These are phyloP conservation scores for Crithidia sp. DNA, from an alignment of 208 protist species.

Conservation along the genomic window DNA sequence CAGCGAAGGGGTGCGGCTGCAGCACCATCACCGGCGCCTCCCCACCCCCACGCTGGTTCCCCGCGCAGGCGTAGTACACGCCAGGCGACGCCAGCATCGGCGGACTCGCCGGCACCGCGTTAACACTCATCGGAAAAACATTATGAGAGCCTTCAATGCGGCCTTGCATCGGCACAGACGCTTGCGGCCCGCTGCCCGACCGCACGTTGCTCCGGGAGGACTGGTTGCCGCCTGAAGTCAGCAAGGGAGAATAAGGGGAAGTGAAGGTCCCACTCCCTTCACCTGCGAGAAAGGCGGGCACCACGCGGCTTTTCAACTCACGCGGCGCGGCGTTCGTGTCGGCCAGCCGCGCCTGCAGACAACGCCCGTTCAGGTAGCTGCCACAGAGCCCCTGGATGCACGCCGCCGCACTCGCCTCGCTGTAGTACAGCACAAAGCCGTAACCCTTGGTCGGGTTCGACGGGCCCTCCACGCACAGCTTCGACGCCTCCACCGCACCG, in stretches of 20 bases:
- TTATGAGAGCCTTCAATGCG: no score
- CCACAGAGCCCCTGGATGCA: conserved; percentile 62
- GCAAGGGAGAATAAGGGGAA: no score
- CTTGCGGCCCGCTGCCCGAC: no score
- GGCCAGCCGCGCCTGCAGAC: conserved; percentile 59
- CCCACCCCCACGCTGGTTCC: not conserved
- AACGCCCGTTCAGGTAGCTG: conserved; percentile 32
- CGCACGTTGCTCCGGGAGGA: not conserved
- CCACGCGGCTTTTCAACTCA: not conserved
- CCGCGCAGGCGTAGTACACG: conserved; percentile 6
- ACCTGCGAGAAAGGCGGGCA: not conserved
- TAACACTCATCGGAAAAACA: no score
- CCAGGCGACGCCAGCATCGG: not conserved
- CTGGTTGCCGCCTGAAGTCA: not conserved
- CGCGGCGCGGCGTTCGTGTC: conserved; percentile 52
- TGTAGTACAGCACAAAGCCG: conserved; percentile 74
- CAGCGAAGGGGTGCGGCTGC: not conserved
- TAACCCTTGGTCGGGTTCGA: conserved; percentile 57
- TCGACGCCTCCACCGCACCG: conserved; percentile 70
- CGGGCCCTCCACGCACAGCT: conserved; percentile 54
- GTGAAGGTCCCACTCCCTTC: no score
- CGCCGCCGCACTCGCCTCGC: conserved; percentile 42
- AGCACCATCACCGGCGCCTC: not conserved
- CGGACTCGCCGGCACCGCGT: no score
- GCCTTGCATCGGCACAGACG: no score